phyloP scores from a whole-genome alignment of 176 grass and related monocot genomes.

The Raddia guianensis region DNA sequence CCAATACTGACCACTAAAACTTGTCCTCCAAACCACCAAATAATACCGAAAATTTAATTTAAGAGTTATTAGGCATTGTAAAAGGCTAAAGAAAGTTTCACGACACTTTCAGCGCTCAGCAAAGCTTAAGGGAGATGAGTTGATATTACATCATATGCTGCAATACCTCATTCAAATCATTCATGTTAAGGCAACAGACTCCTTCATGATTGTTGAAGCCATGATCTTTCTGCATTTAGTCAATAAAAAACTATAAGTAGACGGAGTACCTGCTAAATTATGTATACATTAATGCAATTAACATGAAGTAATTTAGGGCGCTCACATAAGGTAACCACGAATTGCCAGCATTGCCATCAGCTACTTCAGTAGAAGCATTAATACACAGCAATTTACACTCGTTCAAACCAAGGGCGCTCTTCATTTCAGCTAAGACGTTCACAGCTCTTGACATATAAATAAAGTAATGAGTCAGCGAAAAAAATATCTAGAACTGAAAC shows the following conservation, averaged over 20 bases:
- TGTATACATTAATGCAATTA: background rate
- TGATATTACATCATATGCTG: conserved; percentile 9
- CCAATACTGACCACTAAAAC: conserved; percentile 19
- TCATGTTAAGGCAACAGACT: conserved; percentile 63
- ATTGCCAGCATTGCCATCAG: conserved; percentile 59
- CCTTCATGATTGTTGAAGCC: conserved; percentile 56
- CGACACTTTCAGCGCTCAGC: conserved; percentile 2
- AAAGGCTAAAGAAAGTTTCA: conserved; percentile 24
- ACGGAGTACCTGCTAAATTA: conserved; percentile 44
- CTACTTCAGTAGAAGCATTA: conserved; percentile 70
- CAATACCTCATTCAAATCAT: conserved; percentile 92
- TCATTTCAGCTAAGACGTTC: conserved; percentile 87
- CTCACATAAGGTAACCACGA: conserved; percentile 95
- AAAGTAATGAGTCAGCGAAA: conserved; percentile 40
- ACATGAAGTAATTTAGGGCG: conserved; percentile 35
- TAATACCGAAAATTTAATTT: conserved; percentile 1
- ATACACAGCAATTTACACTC: conserved; percentile 92
- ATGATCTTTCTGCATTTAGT: conserved; percentile 68
- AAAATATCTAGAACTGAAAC: conserved; percentile 24
- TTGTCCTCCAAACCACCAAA: conserved; percentile 21
- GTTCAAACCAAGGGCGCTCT: conserved; percentile 73
- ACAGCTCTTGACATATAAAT: conserved; percentile 57
- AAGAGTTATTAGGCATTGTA: conserved; percentile 1
- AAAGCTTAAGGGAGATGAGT: conserved; percentile 41
- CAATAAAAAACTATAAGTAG: conserved; percentile 42